Evolutionary conservation across 331 rosid species (phyloP).

Genomic region (Quercus phellos): DNA sequence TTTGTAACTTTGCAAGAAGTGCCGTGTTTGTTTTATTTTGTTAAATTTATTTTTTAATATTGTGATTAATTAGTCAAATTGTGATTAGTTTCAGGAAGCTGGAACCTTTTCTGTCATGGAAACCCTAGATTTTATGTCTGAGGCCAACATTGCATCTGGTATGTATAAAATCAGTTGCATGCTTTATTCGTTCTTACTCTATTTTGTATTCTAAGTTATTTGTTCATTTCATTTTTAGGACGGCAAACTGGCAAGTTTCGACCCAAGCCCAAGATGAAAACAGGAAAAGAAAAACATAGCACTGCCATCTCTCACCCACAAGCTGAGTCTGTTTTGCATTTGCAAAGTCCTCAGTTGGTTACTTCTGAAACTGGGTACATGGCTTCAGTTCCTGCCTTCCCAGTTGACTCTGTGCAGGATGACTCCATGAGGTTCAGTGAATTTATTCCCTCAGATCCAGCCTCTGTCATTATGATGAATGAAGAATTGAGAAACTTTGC

Average conservation of each 20-base stretch:
- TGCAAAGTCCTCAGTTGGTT: slow-evolving; percentile 19
- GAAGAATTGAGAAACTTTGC: slow-evolving; percentile 37
- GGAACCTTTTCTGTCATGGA: slow-evolving; percentile 21
- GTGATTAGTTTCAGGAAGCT: slow-evolving; percentile 40
- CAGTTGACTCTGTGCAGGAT: slow-evolving; percentile 27
- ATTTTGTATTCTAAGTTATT: background rate
- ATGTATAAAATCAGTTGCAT: slow-evolving; percentile 2
- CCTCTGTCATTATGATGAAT: slow-evolving; percentile 31
- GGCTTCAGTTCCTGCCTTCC: slow-evolving; percentile 24
- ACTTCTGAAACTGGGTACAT: slow-evolving; percentile 8
- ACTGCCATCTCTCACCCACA: slow-evolving; percentile 20
- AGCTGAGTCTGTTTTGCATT: slow-evolving; percentile 15
- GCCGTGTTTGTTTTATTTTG: background rate
- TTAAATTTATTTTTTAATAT: too few relatives aligned
- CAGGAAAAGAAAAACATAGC: slow-evolving; percentile 18
- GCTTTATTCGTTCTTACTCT: background rate
- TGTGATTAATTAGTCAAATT: background rate
- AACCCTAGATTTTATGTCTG: slow-evolving; percentile 9
- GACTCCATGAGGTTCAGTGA: slow-evolving; percentile 34
- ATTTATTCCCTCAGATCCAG: slow-evolving; percentile 17
- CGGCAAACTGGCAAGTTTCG: slow-evolving; percentile 25
- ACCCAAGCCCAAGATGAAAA: slow-evolving; percentile 33
- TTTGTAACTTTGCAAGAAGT: background rate
- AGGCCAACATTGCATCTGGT: slow-evolving; percentile 23
- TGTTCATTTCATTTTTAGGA: slow-evolving; percentile 19